Evolutionary conservation across 2,329 filamentous ascomycete species (phyloP), one percentile per base, ranked within the genome.

Genomic region (Bipolaris zeicola): DNA sequence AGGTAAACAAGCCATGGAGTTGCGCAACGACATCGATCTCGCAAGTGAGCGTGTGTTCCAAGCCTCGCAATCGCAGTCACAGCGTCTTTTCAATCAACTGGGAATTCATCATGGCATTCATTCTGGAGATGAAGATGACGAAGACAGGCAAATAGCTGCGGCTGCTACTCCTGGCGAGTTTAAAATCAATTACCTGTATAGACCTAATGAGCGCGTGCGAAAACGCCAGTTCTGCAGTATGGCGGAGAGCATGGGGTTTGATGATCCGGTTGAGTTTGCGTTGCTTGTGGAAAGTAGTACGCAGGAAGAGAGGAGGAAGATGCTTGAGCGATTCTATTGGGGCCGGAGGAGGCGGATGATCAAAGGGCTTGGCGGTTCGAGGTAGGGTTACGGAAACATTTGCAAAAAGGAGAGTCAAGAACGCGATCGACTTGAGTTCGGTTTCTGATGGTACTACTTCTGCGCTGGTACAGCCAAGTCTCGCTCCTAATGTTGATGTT

Each of bases 261-360:
- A 83, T 1, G 88, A 85, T 71, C 87, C 89, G 1, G 90, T 87
- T 0, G 89, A 95, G 59, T 98, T 98, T 81, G 95, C 93, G 3
- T 79, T 97, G 36, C 87, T 92, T 13, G 93, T 98, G 3, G 95
- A 98, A 76, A 85, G 87, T 13, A 96, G 92, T 91, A 96, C 90
- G 43, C 90, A 94, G 73, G 90, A 89, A 69, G 84, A 95, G 77
- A 80, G 94, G 68, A 83, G 90, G 59, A 87, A 89, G 63, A 93
- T 87, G 74, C 79, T 98, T 24, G 90, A 96, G 54, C 80, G 79
- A 3, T 98, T 96, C 76, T 98, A 98, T 79, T 78, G 81, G 60
- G 82, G 81, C 64, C 82, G 93, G 61, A 83, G 86, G 70, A 82
- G 83, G 57, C 79, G 79, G 24, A 52, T 73, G 10, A 52, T 45